Base-by-base conservation (phyloP, 176 grass and related monocot genomes). In the Chloris gayana region DNA sequence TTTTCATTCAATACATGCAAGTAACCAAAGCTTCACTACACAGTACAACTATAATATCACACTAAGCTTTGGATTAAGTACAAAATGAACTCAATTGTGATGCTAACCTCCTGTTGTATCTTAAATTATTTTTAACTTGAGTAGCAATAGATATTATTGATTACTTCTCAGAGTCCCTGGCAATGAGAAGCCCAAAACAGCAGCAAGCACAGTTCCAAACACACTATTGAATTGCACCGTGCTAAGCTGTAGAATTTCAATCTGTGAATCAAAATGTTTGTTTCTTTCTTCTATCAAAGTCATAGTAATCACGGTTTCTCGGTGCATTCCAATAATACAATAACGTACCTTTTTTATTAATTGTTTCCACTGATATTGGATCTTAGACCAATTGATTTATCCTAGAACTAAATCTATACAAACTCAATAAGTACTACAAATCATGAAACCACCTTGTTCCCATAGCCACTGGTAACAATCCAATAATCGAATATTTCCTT, bases 21-120 rank as follows among this genome's bases (percentile, higher is more conserved):
- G n/a, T 58, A 70, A 31, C 13, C 37, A 44, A 71, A 70, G 50
- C 19, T 58, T 59, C 50, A 31, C 15, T 54, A 69, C 6, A n/a
- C 33, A 80, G 49, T 58, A 41, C 51, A 58, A 70, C n/a, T 39
- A 70, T 59, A 70, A 70, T 18, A 69, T 70, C 50, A 80, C 33
- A 68, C 9, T n/a, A 14, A 42, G 14, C 61, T 61, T 32, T 47
- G 14, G 25, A 81, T 62, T 62, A 8, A 63, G 19, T 7, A 34
- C 19, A 65, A 47, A 64, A 49, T 46, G 31, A 77, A 32, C 26
- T 77, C 58, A 46, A 77, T 61, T 32, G 7, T 24, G 42, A 49
- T 14, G 19, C 60, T 14, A n/a, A 65, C 9, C 13, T 65, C 27
- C 1, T 33, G 29, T 24, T 64, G 61, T 1, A 22, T 53, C 51